Conservation (phyloP, 768 basidiomycete genomes). For the Pleurotus salmoneostramineus region DNA sequence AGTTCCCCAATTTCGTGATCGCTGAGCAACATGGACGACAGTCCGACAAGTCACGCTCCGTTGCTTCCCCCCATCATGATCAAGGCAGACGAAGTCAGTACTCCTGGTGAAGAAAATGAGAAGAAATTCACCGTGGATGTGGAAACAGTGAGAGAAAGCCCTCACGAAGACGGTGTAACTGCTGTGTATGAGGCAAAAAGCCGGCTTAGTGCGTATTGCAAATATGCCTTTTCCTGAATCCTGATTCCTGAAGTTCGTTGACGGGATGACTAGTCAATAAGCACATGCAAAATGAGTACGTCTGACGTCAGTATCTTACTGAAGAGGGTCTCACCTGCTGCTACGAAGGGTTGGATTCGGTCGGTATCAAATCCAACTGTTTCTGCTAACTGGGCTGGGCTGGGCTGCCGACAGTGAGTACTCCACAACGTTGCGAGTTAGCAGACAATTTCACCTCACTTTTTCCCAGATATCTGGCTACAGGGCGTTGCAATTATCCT, state of each 20-base stretch:
- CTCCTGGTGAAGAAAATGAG: neutral
- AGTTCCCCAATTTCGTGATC: no score
- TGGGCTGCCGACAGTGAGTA: conserved; percentile 44
- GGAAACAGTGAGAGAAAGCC: neutral
- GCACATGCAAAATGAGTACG: conserved; percentile 42
- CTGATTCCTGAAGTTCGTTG: neutral
- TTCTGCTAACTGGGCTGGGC: conserved; percentile 41
- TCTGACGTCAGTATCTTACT: neutral
- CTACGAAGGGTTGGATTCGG: conserved; percentile 42
- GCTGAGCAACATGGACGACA: no score
- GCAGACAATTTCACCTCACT: neutral
- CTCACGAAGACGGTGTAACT: neutral
- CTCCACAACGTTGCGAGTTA: no score
- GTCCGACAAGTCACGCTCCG: no score
- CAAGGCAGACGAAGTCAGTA: neutral
- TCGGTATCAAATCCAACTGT: conserved; percentile 44
- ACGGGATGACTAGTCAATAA: conserved; percentile 30
- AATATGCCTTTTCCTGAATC: neutral
- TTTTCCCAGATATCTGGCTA: conserved; percentile 34
- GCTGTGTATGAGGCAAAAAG: neutral
- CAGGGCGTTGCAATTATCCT: conserved; percentile 45
- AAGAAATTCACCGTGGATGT: neutral
- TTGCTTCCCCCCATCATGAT: neutral
- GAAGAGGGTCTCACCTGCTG: neutral
- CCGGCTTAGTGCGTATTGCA: neutral